These are phyloP conservation scores for Helicocarpus griseus DNA, from an alignment of 2,329 filamentous ascomycete species.

Conservation along the genomic window DNA sequence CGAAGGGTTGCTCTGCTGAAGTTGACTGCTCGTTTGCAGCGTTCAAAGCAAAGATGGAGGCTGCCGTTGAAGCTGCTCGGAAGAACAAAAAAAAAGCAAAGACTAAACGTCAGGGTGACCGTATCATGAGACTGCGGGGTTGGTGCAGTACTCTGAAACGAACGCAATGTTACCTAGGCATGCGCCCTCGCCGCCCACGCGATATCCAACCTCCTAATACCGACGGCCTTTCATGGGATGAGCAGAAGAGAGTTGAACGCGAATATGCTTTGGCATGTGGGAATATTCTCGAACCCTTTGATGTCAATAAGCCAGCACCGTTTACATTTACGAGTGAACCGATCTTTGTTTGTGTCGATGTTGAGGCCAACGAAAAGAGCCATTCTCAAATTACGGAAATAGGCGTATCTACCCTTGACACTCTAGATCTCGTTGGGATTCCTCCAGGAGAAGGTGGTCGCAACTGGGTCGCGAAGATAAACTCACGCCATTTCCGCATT, in stretches of 20 bases:
- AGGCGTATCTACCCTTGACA: constrained; percentile 74
- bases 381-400: constrained; percentile 69
- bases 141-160: constrained; percentile 52
- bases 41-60: constrained; percentile 48
- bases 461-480: constrained; percentile 59
- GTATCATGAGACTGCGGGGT: constrained; percentile 40
- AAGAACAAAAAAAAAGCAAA: constrained; percentile 40
- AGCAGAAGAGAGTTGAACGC: constrained; percentile 16
- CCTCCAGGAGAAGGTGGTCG: constrained; percentile 52
- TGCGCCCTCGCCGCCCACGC: constrained; percentile 39
- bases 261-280: constrained; percentile 18
- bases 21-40: constrained; percentile 26
- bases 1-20: constrained; percentile 17
- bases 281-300: constrained; percentile 26
- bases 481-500: constrained; percentile 66
- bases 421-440: constrained; percentile 44
- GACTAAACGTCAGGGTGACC: constrained; percentile 42
- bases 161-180: constrained; percentile 60
- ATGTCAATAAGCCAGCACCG: constrained; percentile 37
- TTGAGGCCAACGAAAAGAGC: constrained; percentile 67
- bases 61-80: constrained; percentile 41
- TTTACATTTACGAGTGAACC: constrained; percentile 44
- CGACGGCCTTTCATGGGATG: constrained; percentile 16
- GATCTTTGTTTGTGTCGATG: constrained; percentile 69
- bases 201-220: constrained; percentile 9